phyloP scores from a whole-genome alignment of 495 filamentous ascomycete species.

The Niebla homalea region DNA sequence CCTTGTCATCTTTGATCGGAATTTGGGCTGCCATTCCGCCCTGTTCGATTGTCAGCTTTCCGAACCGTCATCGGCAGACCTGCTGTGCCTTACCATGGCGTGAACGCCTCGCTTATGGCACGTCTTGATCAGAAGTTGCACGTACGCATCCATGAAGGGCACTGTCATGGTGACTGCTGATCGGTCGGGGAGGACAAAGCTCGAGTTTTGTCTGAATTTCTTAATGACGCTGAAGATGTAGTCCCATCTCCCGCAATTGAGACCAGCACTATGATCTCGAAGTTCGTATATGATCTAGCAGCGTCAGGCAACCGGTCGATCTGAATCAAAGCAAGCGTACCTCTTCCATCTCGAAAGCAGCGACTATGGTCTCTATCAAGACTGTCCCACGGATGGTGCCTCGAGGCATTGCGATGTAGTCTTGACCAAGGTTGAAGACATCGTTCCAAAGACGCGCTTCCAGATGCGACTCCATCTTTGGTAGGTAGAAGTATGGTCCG shows the following conservation, averaged over 20 bases:
- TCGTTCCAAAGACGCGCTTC: slow-evolving; percentile 99
- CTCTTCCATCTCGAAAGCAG: slow-evolving; percentile 99
- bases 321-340: slow-evolving; percentile 15
- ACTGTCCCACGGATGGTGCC: slow-evolving; percentile 94
- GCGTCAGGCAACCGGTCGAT: slow-evolving; percentile 2
- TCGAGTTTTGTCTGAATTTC: slow-evolving; percentile 90
- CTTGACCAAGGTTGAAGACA: slow-evolving; percentile 92
- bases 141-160: slow-evolving; percentile 97
- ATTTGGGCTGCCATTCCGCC: slow-evolving; percentile 99
- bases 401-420: slow-evolving; percentile 74
- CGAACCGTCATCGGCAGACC: background rate
- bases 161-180: slow-evolving; percentile 92
- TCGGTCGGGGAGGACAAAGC: slow-evolving; percentile 89
- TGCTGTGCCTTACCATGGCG: slow-evolving; percentile 52
- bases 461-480: slow-evolving; percentile 98
- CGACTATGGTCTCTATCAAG: slow-evolving; percentile 94
- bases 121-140: slow-evolving; percentile 92
- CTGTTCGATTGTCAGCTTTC: slow-evolving; percentile 19
- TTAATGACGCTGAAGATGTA: slow-evolving; percentile 99
- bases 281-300: slow-evolving; percentile 94
- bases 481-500: slow-evolving; percentile 98
- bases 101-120: slow-evolving; percentile 92
- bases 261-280: slow-evolving; percentile 85
- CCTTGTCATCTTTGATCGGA: slow-evolving; percentile 86
- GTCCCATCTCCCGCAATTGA: slow-evolving; percentile 99